Percentiles rank a stretch among this genome's conserved stretches.
Evolutionary conservation across 2,329 filamentous ascomycete genomes (phyloP).

Genomic region (Coleophoma crateriformis): DNA sequence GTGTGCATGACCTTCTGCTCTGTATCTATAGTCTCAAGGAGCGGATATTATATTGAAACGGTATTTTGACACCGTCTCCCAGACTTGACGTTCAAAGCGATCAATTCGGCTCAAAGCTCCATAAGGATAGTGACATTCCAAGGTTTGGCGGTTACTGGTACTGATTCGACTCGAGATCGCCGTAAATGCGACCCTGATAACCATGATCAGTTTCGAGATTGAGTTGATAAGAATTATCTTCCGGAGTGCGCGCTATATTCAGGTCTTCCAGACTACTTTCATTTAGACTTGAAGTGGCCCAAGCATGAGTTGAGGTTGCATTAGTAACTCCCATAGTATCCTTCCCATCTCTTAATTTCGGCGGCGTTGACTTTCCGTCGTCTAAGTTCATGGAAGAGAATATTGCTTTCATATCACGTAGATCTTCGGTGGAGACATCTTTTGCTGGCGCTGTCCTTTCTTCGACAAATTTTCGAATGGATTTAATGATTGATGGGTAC

Average conservation of each 20-base stretch:
- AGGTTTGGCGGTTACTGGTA: too few species aligned
- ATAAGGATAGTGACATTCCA: too few species aligned
- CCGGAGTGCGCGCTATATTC: neutral
- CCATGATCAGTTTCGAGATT: slow-evolving; percentile 9
- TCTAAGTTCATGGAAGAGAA: slow-evolving; percentile 59
- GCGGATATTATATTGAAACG: too few species aligned
- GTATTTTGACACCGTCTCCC: too few species aligned
- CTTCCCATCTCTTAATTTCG: slow-evolving; percentile 4
- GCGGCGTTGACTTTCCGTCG: slow-evolving; percentile 22
- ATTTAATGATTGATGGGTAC: slow-evolving; percentile 67
- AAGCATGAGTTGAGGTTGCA: neutral
- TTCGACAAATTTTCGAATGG: slow-evolving; percentile 74
- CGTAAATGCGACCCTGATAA: slow-evolving; percentile 3
- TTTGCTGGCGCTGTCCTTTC: slow-evolving; percentile 61
- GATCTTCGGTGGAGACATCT: slow-evolving; percentile 54
- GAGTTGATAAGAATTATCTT: slow-evolving; percentile 10
- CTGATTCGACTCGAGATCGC: too few species aligned
- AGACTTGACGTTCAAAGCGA: too few species aligned
- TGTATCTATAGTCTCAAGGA: too few species aligned
- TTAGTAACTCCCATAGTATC: neutral
- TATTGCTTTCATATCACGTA: slow-evolving; percentile 70
- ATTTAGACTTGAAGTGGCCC: neutral
- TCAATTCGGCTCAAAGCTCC: too few species aligned
- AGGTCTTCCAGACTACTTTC: slow-evolving; percentile 4
- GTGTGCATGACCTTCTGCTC: too few species aligned